phyloP scores from a whole-genome alignment of 768 basidiomycete genomes.

The Hericium erinaceus region DNA sequence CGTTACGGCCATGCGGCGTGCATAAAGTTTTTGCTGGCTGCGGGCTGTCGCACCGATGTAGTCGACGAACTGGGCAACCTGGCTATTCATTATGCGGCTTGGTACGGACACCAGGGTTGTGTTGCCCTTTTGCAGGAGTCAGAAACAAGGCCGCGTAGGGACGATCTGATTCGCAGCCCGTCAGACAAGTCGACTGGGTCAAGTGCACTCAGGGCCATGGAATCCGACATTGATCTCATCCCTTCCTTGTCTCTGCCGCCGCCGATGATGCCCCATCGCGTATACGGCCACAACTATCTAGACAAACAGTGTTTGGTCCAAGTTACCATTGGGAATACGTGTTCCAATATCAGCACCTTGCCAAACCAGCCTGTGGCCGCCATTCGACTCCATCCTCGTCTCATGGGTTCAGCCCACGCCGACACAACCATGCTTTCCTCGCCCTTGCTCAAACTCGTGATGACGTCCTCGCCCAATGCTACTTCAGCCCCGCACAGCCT shows the following conservation, averaged over 20 bases:
- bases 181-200: slow-evolving; percentile 19
- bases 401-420: slow-evolving; percentile 59
- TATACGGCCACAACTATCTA: slow-evolving; percentile 94
- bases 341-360: slow-evolving; percentile 26
- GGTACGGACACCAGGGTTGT: slow-evolving; percentile 81
- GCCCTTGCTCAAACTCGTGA: slow-evolving; percentile 87
- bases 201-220: slow-evolving; percentile 23
- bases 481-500: slow-evolving; percentile 87
- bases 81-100: slow-evolving; percentile 90
- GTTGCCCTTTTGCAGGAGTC: slow-evolving; percentile 39
- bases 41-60: slow-evolving; percentile 66
- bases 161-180: slow-evolving; percentile 15
- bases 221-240: slow-evolving; percentile 83
- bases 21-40: slow-evolving; percentile 68
- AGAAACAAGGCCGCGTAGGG: slow-evolving; percentile 28
- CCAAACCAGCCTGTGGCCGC: slow-evolving; percentile 31
- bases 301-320: slow-evolving; percentile 82
- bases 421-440: slow-evolving; percentile 62
- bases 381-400: slow-evolving; percentile 65
- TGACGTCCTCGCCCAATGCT: slow-evolving; percentile 80
- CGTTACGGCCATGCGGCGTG: slow-evolving; percentile 74
- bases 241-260: slow-evolving; percentile 93
- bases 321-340: slow-evolving; percentile 66
- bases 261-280: slow-evolving; percentile 95
- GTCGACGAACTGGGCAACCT: slow-evolving; percentile 79